Evolutionary conservation across 441 rosid species (phyloP).

Genomic region (Pelargonium australe): DNA sequence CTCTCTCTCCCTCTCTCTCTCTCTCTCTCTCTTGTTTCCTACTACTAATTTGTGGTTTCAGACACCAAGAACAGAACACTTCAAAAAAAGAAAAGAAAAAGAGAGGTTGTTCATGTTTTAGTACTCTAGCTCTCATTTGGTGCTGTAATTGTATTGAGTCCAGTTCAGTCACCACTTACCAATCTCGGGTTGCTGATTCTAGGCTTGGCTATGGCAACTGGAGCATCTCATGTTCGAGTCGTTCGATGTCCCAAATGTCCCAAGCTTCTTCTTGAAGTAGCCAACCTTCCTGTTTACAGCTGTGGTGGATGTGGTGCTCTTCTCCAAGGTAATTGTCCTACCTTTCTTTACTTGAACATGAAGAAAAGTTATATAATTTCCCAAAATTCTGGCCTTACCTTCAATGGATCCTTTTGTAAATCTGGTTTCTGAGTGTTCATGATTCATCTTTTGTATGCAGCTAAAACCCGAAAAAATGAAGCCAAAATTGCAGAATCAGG

Average conservation of each 20-base stretch:
- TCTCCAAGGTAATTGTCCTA: slow-evolving; percentile 52
- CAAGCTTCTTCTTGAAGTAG: slow-evolving; percentile 54
- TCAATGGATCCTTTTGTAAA: neutral
- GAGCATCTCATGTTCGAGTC: slow-evolving; percentile 38
- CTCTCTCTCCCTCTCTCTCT: no score
- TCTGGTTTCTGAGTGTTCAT: slow-evolving; percentile 6
- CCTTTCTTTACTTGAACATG: neutral
- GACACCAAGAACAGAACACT: neutral
- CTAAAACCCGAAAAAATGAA: slow-evolving; percentile 35
- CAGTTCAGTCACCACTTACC: neutral
- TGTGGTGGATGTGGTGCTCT: slow-evolving; percentile 67
- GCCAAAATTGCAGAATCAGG: slow-evolving; percentile 23
- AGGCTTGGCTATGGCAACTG: slow-evolving; percentile 18
- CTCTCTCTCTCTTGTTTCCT: no score
- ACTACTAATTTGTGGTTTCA: no score
- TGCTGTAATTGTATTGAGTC: neutral
- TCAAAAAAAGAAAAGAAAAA: neutral
- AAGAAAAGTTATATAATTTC: neutral
- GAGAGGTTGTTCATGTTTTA: no score
- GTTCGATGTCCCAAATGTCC: slow-evolving; percentile 82
- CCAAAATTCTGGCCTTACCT: no score
- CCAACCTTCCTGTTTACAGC: slow-evolving; percentile 51
- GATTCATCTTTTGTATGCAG: slow-evolving; percentile 36
- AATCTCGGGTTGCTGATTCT: neutral
- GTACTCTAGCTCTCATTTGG: slow-evolving; percentile 1